Base-by-base conservation (phyloP, 805 yeast species). In the Candida manassasensis region DNA sequence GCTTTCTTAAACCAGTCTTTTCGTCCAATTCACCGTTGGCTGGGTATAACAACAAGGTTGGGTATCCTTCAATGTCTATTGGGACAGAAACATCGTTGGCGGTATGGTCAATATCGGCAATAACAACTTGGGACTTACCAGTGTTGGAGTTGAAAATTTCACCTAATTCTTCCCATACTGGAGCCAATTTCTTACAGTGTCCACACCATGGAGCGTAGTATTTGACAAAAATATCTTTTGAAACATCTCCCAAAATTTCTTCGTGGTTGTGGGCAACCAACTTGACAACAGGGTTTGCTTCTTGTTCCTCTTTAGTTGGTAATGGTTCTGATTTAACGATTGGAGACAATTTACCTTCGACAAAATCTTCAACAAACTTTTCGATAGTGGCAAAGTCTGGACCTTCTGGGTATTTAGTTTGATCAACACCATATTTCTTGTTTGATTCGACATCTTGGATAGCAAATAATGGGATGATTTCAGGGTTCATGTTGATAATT, bases 131-230 rank as follows among this genome's bases (percentile, higher is more conserved):
- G 27, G 67, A 41, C 32, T 50, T 55, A 36, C 65, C 65, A 36
- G 63, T 57, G 53, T 79, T 77, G 34, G 71, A 59, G 41, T 67
- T 69, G 62, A 73, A 84, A 36, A 82, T 50, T 34, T 68, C 79
- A 35, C 90, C 97, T 46, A 93, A 75, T 57, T 89, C 93, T 58
- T 85, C 94, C 71, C 79, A 90, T 39, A 70, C 72, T 55, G 96
- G 96, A 35, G 90, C 90, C 59, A 88, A 73, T 63, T 76, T 84
- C 73, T 86, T 87, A 72, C 96, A 87, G 72, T 88, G 96, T 31
- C 96, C 94, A 71, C 96, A 88, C 96, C 96, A 89, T 66, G 95
- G 94, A 32, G 97, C 97, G 56, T 85, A 89, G 67, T 89, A 90
- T 69, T 86, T 84, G 38, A 90, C 95, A 38, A 89, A 63, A 24